Conservation (phyloP, 495 filamentous ascomycete genomes). For the Amniculicola lignicola region DNA sequence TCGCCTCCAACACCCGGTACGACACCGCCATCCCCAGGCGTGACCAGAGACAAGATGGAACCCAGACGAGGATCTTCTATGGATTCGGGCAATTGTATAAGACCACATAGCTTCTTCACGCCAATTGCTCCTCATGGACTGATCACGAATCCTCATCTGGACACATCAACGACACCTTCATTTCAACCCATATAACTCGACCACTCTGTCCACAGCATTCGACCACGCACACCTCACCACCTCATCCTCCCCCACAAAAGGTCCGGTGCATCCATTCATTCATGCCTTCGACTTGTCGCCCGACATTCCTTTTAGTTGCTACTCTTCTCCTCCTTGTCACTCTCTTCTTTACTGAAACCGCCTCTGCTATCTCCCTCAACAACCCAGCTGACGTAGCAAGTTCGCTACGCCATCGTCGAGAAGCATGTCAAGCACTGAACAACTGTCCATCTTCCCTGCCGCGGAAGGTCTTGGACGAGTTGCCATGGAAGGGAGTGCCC, state of each 20-base stretch:
- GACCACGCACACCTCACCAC: background rate
- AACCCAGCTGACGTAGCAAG: conserved; percentile 27
- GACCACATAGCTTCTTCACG: background rate
- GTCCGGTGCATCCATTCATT: background rate
- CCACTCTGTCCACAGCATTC: background rate
- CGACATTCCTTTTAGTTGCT: background rate
- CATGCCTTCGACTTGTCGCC: conserved; percentile 5
- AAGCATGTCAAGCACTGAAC: conserved; percentile 25
- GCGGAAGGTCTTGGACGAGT: conserved; percentile 14
- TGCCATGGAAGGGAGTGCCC: conserved; percentile 20
- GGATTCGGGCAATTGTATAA: conserved; percentile 11
- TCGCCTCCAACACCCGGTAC: conserved; percentile 4
- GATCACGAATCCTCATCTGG: background rate
- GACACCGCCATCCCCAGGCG: background rate
- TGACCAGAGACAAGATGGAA: background rate
- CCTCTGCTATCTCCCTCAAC: conserved; percentile 20
- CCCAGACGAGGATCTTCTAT: conserved; percentile 2
- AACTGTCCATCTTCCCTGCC: conserved; percentile 23
- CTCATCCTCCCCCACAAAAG: no score
- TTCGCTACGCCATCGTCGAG: conserved; percentile 16
- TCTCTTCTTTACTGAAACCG: conserved; percentile 8
- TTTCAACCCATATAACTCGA: background rate
- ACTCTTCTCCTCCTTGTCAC: conserved; percentile 7
- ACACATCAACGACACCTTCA: background rate
- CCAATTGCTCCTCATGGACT: background rate